phyloP scores from a whole-genome alignment of 1,139 yeast species.

The Hansenula anomala region DNA sequence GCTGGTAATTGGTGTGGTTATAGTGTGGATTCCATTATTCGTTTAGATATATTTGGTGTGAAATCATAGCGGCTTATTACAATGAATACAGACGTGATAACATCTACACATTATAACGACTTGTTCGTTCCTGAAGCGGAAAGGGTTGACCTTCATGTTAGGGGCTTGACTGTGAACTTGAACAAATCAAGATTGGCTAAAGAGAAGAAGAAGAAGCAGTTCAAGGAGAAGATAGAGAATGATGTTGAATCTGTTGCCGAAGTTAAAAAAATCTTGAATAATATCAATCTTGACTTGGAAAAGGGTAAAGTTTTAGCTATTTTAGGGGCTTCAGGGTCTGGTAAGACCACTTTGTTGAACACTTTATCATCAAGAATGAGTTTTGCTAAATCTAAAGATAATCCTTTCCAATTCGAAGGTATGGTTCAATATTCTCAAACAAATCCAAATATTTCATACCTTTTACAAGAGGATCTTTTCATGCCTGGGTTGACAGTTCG shows the following conservation, averaged over 20 bases:
- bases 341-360: constrained; percentile 73
- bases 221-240: not conserved
- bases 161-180: constrained; percentile 6
- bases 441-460: constrained; percentile 42
- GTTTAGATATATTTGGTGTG: too few species aligned
- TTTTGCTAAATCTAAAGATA: constrained; percentile 22
- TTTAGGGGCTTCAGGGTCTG: constrained; percentile 78
- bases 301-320: constrained; percentile 58
- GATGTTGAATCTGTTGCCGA: not conserved
- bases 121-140: constrained; percentile 4
- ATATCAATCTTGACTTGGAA: constrained; percentile 50
- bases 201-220: not conserved
- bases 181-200: not conserved
- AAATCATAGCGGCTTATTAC: not conserved
- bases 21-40: too few species aligned
- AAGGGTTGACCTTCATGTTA: constrained; percentile 7
- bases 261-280: constrained; percentile 28
- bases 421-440: constrained; percentile 15
- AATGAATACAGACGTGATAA: not conserved
- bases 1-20: too few species aligned
- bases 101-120: not conserved
- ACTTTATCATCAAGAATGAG: constrained; percentile 57
- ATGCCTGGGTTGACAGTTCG: constrained; percentile 64
- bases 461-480: constrained; percentile 68
- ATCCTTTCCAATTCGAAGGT: constrained; percentile 34